A percentile compares a stretch with the other conserved stretches of the same genome.
Evolutionary conservation across 2,329 filamentous ascomycete species (phyloP).

Genomic region (Penicillium sp.): DNA sequence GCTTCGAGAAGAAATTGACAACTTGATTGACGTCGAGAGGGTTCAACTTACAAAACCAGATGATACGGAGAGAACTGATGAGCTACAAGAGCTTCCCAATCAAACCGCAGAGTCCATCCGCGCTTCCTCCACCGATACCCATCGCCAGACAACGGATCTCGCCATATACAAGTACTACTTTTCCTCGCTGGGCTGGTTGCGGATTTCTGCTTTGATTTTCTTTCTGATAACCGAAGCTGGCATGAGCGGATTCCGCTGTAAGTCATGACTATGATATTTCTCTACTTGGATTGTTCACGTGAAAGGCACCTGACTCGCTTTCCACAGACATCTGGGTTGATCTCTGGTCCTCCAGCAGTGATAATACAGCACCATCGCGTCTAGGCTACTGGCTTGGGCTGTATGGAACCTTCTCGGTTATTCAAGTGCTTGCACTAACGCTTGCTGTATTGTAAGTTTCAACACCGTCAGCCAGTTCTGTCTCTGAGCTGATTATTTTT

Average conservation of each 20-base stretch:
- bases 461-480: background rate
- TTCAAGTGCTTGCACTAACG: slow-evolving; percentile 3
- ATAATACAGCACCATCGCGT: background rate
- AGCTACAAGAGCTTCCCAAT: background rate
- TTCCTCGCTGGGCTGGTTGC: slow-evolving; percentile 18
- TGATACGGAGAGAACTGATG: background rate
- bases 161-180: slow-evolving; percentile 26
- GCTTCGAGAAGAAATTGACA: background rate
- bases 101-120: background rate
- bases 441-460: background rate
- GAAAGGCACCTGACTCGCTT: background rate
- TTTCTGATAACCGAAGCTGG: background rate
- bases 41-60: background rate
- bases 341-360: slow-evolving; percentile 20
- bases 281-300: background rate
- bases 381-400: slow-evolving; percentile 20
- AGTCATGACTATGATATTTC: background rate
- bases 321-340: slow-evolving; percentile 14
- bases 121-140: background rate
- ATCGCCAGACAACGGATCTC: slow-evolving; percentile 6
- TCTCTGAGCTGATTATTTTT: background rate
- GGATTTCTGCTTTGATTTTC: slow-evolving; percentile 15
- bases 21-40: background rate
- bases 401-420: slow-evolving; percentile 14
- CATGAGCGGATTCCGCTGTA: background rate